These are phyloP conservation scores for Anisodus tanguticus DNA, from an alignment of 257 asterid species.

Conservation along the genomic window DNA sequence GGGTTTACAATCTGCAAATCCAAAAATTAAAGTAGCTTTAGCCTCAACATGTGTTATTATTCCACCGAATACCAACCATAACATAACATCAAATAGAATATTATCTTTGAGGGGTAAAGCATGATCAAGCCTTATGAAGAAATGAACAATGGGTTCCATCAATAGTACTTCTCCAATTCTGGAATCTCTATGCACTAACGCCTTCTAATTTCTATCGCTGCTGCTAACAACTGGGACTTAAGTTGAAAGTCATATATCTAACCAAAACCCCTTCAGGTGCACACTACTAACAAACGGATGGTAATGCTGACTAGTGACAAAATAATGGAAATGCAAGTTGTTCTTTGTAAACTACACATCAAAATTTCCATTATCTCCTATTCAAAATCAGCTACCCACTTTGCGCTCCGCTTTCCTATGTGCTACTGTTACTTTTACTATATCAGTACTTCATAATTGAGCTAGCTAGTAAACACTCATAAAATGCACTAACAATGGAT, in stretches of 20 bases:
- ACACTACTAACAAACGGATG: background rate
- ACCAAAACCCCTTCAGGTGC: background rate
- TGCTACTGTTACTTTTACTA: background rate
- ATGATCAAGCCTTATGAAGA: background rate
- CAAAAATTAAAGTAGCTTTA: background rate
- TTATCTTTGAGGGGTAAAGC: background rate
- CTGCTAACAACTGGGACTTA: background rate
- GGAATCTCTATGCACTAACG: background rate
- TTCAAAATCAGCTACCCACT: constrained; percentile 10
- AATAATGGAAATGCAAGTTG: constrained; percentile 9
- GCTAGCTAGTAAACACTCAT: background rate
- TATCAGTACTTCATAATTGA: background rate
- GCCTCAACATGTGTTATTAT: background rate
- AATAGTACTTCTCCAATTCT: background rate
- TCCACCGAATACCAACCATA: background rate
- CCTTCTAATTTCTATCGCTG: background rate
- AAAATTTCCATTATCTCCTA: background rate
- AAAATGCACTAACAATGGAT: background rate
- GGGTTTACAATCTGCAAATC: constrained; percentile 83
- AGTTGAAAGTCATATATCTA: background rate
- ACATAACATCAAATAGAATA: background rate
- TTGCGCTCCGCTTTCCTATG: background rate
- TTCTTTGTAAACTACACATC: background rate
- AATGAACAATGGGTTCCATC: constrained; percentile 7
- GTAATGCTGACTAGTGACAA: background rate